phyloP scores from a whole-genome alignment of 179 eudicot species.

The Nepenthes alata region DNA sequence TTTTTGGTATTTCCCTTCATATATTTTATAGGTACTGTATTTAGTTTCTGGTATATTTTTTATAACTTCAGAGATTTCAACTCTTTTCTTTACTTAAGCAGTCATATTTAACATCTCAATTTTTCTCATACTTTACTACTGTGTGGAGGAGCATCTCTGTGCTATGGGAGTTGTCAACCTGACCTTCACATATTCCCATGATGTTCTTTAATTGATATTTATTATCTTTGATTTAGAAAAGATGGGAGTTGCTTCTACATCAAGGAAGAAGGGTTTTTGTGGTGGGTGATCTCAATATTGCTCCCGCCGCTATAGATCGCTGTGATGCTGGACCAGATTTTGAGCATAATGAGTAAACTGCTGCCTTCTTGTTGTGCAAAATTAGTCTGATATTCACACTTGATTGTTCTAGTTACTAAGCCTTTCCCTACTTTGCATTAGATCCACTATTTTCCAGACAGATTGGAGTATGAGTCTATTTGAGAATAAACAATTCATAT shows the following conservation, averaged over 20 bases:
- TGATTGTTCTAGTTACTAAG: conserved; percentile 1
- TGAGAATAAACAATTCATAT: neutral
- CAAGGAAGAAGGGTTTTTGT: conserved; percentile 65
- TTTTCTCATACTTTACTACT: neutral
- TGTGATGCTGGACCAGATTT: conserved; percentile 87
- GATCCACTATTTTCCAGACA: neutral
- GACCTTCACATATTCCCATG: neutral
- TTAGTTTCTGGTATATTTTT: too few species aligned
- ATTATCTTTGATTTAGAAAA: conserved; percentile 54
- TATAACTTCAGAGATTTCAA: too few species aligned
- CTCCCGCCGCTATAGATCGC: conserved; percentile 77
- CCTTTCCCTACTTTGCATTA: neutral
- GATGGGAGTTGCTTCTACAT: conserved; percentile 66
- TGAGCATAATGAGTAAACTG: conserved; percentile 72
- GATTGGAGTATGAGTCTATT: neutral
- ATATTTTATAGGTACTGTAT: too few species aligned
- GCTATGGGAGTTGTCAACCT: neutral
- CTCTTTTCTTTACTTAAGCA: neutral
- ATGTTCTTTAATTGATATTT: conserved; percentile 11
- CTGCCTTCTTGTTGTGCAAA: conserved; percentile 4
- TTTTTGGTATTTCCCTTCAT: too few species aligned
- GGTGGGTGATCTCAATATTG: conserved; percentile 90
- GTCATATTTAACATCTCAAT: too few species aligned
- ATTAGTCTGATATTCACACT: neutral
- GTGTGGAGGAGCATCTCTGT: neutral